Evolutionary conservation across 305 asterid genomes (phyloP), one percentile per base, ranked within the genome.

Genomic region (Fraxinus floribunda): DNA sequence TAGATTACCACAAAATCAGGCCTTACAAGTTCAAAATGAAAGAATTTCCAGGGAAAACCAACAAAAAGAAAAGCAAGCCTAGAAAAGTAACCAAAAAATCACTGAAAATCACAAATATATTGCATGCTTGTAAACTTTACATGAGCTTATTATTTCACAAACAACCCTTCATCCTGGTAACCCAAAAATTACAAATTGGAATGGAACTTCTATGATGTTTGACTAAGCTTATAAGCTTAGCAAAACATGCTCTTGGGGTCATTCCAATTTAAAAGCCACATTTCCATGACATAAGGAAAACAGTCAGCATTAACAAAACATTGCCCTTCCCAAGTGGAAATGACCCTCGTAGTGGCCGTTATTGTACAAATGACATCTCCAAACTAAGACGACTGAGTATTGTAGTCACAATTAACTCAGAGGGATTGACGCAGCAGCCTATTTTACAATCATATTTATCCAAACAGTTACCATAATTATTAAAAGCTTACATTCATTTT

Each of bases 1-100:
- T 20, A 78, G 80, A 82, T 20, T 77, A 82, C 80, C 85, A 78
- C 5, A 41, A 52, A 60, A 20, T 60, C 29, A 60, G 70, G 29
- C 29, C 30, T 18, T 60, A 60, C 70, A 7, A 20, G 26, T 55
- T 70, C 1, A 41, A 26, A 60, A 9, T 32, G 10, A 74, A 75
- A 80, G 7, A 46, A 36, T 35, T 7, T 32, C 75, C 57, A 6
- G 24, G 16, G 5, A 38, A 41, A 44, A 44, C 77, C 39, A 44
- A 68, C 35, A 44, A 35, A 44, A 32, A 60, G 30, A 60, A 60
- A 60, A 29, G 70, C 5, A 20, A 20, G 70, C 70, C 29, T 18
- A 60, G 70, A 60, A 60, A 60, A 18, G 29, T 60, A 60, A 60
- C 29, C 24, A 60, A 60, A 60, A 60, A 7, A 1, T 60, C 29